Conservation (phyloP, 2,329 filamentous ascomycete genomes). For the Didymella exigua region DNA sequence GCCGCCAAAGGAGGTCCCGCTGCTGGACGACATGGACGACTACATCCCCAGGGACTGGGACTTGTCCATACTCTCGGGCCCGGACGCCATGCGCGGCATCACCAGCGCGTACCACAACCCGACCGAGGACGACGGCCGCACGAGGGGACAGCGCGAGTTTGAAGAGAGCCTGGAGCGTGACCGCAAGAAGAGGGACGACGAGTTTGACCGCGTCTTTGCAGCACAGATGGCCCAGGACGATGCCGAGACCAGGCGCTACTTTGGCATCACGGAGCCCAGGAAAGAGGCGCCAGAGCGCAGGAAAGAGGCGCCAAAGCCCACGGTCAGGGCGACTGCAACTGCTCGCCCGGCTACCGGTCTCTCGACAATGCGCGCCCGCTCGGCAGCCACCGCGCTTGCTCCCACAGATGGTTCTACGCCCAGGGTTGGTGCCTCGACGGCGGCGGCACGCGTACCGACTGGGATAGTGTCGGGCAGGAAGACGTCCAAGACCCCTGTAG, state of each 20-base stretch:
- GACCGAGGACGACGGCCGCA: slow-evolving; percentile 71
- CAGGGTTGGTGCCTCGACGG: slow-evolving; percentile 48
- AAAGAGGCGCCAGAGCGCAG: slow-evolving; percentile 36
- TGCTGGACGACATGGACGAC: slow-evolving; percentile 72
- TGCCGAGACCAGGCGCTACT: slow-evolving; percentile 53
- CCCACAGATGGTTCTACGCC: slow-evolving; percentile 36
- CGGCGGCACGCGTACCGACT: slow-evolving; percentile 44
- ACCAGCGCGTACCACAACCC: slow-evolving; percentile 58
- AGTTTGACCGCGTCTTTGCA: slow-evolving; percentile 70
- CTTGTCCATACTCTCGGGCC: slow-evolving; percentile 58
- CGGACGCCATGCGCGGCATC: slow-evolving; percentile 59
- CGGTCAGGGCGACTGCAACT: background rate
- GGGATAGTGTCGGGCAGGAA: slow-evolving; percentile 50
- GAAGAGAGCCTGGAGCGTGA: slow-evolving; percentile 53
- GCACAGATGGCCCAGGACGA: slow-evolving; percentile 60
- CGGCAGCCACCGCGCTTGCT: slow-evolving; percentile 53
- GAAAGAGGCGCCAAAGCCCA: slow-evolving; percentile 36
- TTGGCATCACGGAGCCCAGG: slow-evolving; percentile 35
- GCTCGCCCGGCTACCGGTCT: slow-evolving; percentile 40
- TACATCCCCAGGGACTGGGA: slow-evolving; percentile 60
- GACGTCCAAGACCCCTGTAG: slow-evolving; percentile 44
- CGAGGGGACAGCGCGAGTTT: slow-evolving; percentile 64
- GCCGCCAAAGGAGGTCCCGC: slow-evolving; percentile 69
- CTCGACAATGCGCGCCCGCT: slow-evolving; percentile 60
- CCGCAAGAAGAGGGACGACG: slow-evolving; percentile 65